These are phyloP conservation scores for Zygotorulaspora mrakii DNA, from an alignment of 1,139 yeast species.

Conservation along the genomic window DNA sequence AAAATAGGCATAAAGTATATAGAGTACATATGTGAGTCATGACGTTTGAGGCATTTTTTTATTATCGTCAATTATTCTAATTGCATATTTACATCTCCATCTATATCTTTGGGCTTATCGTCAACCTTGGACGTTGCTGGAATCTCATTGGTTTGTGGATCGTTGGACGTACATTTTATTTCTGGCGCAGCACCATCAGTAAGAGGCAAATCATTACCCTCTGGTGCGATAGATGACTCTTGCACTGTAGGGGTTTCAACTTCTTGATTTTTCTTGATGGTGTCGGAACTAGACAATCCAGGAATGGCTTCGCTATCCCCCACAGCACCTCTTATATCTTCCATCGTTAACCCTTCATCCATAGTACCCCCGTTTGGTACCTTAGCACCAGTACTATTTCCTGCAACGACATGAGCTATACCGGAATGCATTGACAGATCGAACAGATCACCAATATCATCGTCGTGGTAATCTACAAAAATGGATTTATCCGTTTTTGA, in stretches of 20 bases:
- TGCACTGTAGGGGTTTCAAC: too few species aligned
- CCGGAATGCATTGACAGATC: conserved; percentile 20
- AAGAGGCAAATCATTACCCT: background rate
- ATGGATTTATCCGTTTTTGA: conserved; percentile 8
- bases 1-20: conserved; percentile 6
- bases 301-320: conserved; percentile 52
- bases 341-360: conserved; percentile 45
- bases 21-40: background rate
- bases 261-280: conserved; percentile 11
- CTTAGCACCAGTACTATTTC: conserved; percentile 7
- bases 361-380: conserved; percentile 10
- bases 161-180: conserved; percentile 4
- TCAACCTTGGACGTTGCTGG: background rate
- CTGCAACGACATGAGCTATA: conserved; percentile 5
- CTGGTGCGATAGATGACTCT: too few species aligned
- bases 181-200: background rate
- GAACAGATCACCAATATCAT: conserved; percentile 12
- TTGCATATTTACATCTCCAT: conserved; percentile 33
- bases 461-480: conserved; percentile 9
- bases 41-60: too few species aligned
- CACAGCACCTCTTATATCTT: conserved; percentile 63
- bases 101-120: conserved; percentile 17
- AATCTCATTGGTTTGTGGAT: background rate
- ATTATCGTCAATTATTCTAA: background rate
- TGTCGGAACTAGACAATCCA: conserved; percentile 41